Base-by-base conservation (phyloP, 208 protist species). In the Perkinsela sp. region DNA sequence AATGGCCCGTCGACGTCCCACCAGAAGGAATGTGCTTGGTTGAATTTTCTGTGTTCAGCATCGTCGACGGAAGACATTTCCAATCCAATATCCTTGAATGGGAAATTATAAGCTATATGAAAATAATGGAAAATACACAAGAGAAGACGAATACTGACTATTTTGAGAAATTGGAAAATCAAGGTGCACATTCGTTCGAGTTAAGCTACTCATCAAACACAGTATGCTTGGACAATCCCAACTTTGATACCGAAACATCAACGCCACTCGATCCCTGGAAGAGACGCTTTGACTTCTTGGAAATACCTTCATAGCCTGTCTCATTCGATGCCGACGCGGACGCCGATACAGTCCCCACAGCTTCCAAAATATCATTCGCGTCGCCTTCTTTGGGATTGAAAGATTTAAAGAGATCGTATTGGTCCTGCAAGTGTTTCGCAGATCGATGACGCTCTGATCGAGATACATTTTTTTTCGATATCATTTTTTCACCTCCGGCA, bases 1-100 rank as follows among this genome's bases (percentile, higher is more conserved):
- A 84, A 72, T 30, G 68, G 30, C 2, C 80, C 80, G 30, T 81
- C 65, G 28, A 68, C 48, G 71, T 84, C 69, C 80, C 80, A 84
- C 80, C 80, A 84, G 57, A 66, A 28, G n/a, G 68, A 13, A 16
- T 67, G 30, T 16, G 68, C 29, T 13, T 31, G 32, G 28, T 68
- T 69, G 71, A 73, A 73, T 32, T 66, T 70, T 68, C 13, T 6
- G 30, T 67, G 32, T 29, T 73, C 70, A 70, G 69, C 69, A 15
- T 16, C 68, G 32, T 73, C 70, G 15, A 73, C 70, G 22, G 40
- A 57, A 22, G 40, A n/a, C 40, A 57, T 57, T n/a, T n/a, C n/a
- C n/a, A n/a, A n/a, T n/a, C n/a, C n/a, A n/a, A n/a, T n/a, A n/a
- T n/a, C n/a, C n/a, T n/a, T n/a, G n/a, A n/a, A n/a, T n/a, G n/a